phyloP scores from a whole-genome alignment of 2,329 filamentous ascomycete species.

The Sclerotinia subarctica region DNA sequence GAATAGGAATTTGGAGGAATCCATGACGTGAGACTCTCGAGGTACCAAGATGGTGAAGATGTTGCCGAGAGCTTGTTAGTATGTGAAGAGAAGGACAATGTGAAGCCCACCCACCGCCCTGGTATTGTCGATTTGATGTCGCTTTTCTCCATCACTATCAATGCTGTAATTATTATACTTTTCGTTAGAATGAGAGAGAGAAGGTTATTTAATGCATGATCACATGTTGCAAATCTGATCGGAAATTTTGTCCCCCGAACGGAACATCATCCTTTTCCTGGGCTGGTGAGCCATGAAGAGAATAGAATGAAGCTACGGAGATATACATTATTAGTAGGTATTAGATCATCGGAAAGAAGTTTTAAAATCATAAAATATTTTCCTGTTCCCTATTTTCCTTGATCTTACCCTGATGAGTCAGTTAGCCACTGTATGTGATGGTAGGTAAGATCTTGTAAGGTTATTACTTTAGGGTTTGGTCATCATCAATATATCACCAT shows the following conservation, averaged over 20 bases:
- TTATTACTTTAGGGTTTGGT: neutral
- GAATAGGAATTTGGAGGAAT: neutral
- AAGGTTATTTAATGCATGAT: neutral
- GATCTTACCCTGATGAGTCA: neutral
- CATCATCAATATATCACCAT: neutral
- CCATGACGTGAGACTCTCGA: neutral
- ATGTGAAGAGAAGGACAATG: neutral
- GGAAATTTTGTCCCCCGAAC: neutral
- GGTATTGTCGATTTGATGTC: too few relatives aligned
- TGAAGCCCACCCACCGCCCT: too few relatives aligned
- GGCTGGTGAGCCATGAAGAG: neutral
- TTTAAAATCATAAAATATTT: neutral
- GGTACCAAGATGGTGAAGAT: neutral
- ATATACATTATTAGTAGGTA: neutral
- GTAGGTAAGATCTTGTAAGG: too few relatives aligned
- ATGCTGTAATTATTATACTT: neutral
- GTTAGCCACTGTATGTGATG: too few relatives aligned
- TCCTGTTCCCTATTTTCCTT: constrained; percentile 11
- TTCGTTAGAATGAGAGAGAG: neutral
- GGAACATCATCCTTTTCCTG: neutral
- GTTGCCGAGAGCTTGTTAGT: neutral
- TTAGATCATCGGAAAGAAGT: constrained; percentile 5
- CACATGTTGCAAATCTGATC: constrained; percentile 9
- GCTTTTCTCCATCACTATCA: neutral
- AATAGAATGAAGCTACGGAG: constrained; percentile 13